Evolutionary conservation across 768 basidiomycete genomes (phyloP), one percentile per base, ranked within the genome.

Genomic region (Naganishia antarctica): DNA sequence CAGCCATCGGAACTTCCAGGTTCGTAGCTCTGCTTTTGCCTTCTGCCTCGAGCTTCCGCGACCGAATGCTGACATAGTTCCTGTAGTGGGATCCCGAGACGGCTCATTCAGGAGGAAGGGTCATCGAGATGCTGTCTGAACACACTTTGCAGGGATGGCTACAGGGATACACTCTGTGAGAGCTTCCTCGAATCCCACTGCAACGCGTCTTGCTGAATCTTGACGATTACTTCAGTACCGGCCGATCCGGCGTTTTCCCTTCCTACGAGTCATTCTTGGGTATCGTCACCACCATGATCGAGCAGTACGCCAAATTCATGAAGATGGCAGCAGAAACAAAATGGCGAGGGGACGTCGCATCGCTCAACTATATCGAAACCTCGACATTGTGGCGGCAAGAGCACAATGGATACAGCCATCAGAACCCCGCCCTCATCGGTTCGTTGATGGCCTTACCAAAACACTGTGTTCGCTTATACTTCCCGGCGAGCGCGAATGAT

Each of bases 401-500:
- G 71, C 77, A 92, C 76, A 91, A 92, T 69, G 90, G 90, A 13
- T 93, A 89, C 49, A 21, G 57, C 61, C 61, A 61, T 49, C 43
- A 62, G 51, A 44, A 47, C 12, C 48, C 48, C 2, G 61, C 89
- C 69, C 88, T 94, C 75, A 91, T 94, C 69, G 87, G 88, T 23
- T 87, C 88, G 0, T 83, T 96, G n/a, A 82, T 93, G 63, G 84
- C 85, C 70, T 79, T 93, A 66, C 91, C 91, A 70, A 81, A 70
- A 34, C 65, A 74, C 23, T 66, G 72, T 18, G 71, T 70, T 16
- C 64, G 74, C n/a, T 69, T 77, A 32, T 78, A 77, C 73, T 81
- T 91, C 25, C 89, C 90, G 0, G 89, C 91, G n/a, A 91, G 94
- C 70, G 88, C 89, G 13, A 92, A 93, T 74, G 87, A 87, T 71